Conservation (phyloP, 176 grass and related monocot species). For the Avena insularis region DNA sequence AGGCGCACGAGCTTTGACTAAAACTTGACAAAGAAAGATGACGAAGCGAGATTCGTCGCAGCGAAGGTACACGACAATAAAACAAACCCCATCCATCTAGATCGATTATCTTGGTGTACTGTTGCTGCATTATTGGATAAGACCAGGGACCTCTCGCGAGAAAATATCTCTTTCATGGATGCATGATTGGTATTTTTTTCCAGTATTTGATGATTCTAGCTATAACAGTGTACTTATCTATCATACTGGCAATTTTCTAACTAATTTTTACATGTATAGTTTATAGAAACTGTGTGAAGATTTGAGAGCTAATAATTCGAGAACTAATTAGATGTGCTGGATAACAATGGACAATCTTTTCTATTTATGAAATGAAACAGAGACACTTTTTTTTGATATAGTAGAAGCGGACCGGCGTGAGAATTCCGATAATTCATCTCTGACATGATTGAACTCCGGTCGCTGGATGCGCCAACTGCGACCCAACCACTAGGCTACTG, state of each 20-base stretch:
- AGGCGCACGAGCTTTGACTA: conserved; percentile 23
- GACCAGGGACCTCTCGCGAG: neutral
- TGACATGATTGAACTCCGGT: too few species aligned
- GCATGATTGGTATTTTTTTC: neutral
- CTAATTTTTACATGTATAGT: neutral
- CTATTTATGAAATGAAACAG: too few species aligned
- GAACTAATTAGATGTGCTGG: neutral
- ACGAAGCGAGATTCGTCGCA: neutral
- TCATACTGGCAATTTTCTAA: neutral
- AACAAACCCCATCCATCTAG: neutral
- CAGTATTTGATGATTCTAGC: neutral
- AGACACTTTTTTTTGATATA: too few species aligned
- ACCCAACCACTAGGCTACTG: too few species aligned
- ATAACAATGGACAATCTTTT: neutral
- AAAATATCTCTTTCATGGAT: neutral
- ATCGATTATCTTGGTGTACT: neutral
- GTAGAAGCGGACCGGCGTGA: too few species aligned
- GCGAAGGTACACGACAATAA: neutral
- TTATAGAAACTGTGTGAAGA: neutral
- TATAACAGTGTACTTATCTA: neutral
- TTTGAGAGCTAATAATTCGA: neutral
- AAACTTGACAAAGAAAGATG: neutral
- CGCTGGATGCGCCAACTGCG: too few species aligned
- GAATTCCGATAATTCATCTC: too few species aligned
- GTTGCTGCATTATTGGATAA: neutral